A percentile compares a stretch with the other conserved stretches of the same genome.
These are phyloP conservation scores for Aspergillus persii DNA, from an alignment of 2,329 filamentous ascomycete genomes.

Conservation along the genomic window DNA sequence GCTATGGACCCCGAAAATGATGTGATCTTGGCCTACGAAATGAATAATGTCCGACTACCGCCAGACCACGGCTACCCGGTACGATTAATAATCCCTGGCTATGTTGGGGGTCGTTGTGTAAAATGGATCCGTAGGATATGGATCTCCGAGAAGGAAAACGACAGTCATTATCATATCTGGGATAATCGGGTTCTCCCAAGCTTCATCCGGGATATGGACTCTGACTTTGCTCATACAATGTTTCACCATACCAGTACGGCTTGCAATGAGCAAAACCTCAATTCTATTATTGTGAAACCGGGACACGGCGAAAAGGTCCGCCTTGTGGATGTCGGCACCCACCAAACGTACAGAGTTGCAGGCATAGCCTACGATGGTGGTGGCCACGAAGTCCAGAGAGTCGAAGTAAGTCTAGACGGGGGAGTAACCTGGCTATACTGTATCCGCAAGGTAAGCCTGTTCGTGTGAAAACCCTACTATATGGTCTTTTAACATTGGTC, in stretches of 20 bases:
- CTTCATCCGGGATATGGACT: conserved; percentile 51
- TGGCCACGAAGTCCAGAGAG: conserved; percentile 50
- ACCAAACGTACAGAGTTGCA: conserved; percentile 44
- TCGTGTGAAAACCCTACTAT: no score
- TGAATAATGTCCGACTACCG: conserved; percentile 41
- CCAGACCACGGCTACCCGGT: conserved; percentile 47
- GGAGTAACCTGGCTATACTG: conserved; percentile 51
- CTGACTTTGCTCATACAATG: conserved; percentile 47
- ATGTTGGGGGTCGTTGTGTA: conserved; percentile 41
- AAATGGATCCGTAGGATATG: conserved; percentile 45
- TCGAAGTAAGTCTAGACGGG: conserved; percentile 50
- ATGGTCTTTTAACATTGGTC: not conserved
- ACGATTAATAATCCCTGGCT: conserved; percentile 43
- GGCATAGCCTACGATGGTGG: conserved; percentile 53
- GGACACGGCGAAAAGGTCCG: conserved; percentile 47
- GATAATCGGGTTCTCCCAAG: conserved; percentile 50
- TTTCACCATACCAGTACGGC: conserved; percentile 51
- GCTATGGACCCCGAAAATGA: conserved; percentile 50
- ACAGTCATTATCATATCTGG: conserved; percentile 48
- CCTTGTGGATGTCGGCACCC: conserved; percentile 37
- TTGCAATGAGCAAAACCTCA: conserved; percentile 51
- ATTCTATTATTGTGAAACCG: conserved; percentile 48
- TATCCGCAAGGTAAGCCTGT: conserved; percentile 36
- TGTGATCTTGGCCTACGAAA: conserved; percentile 46
- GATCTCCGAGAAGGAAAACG: conserved; percentile 42